Evolutionary conservation across 2,329 filamentous ascomycete species (phyloP), one percentile per base, ranked within the genome.

Genomic region (Colletotrichum ledebouriae): DNA sequence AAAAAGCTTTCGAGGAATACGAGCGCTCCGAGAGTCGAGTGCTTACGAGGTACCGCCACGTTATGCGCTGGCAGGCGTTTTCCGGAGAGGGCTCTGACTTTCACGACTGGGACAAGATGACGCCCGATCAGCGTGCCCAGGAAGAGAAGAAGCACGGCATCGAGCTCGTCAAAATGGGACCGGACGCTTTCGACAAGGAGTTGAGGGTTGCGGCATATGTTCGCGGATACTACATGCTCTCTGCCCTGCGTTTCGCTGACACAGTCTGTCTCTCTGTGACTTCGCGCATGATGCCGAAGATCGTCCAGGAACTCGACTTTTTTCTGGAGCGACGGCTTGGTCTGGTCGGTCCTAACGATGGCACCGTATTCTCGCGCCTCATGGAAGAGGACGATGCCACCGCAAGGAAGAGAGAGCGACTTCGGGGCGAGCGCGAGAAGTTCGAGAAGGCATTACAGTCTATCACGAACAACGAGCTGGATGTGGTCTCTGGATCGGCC

Each of bases 191-290:
- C 71, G 75, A 81, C 1, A 77, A 79, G 0, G 91, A 93, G 73
- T 77, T 94, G 0, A 81, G 85, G 9, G 86, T 91, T 0, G 86
- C 91, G 0, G 84, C 89, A 0, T 88, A 88, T 4, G 84, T 92
- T 50, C 82, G 90, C 0, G 90, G 86, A 0, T 94, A 94, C 76
- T 94, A 94, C 74, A 83, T 87, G 53, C 85, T 90, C 4, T 90
- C 92, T 0, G 86, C 88, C 0, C 79, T 84, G 39, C 85, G 91
- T 1, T 91, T 93, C 72, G 83, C 88, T 0, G 91, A 94, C 63
- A 76, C 79, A 2, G 79, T 83, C 6, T 78, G 82, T 1, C 80
- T 86, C 25, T 79, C 83, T 55, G 76, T 87, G 61, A 80, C 83
- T 11, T 84, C 83, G 10, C 82, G 83, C 4, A 80, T 86, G 74